phyloP scores from a whole-genome alignment of 352 stramenopile species.

The Aphanomyces astaci region DNA sequence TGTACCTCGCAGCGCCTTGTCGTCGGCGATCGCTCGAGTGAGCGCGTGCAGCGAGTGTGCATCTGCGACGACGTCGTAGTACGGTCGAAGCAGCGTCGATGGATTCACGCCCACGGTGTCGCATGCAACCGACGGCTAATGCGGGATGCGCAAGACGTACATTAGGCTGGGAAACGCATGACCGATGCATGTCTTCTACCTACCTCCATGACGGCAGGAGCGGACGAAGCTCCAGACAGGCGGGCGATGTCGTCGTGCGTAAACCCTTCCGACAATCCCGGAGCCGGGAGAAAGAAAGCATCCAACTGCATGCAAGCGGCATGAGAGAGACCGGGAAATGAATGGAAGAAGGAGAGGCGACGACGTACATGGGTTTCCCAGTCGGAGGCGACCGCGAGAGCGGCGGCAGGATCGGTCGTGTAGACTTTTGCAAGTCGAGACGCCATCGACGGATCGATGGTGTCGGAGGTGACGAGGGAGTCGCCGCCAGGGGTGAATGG shows the following conservation, averaged over 20 bases:
- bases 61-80: constrained; percentile 56
- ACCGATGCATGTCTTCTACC: not conserved
- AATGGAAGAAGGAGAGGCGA: constrained; percentile 29
- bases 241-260: constrained; percentile 36
- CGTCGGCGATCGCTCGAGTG: constrained; percentile 45
- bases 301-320: constrained; percentile 28
- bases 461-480: constrained; percentile 32
- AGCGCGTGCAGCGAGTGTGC: constrained; percentile 43
- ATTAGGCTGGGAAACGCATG: not conserved
- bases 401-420: constrained; percentile 16
- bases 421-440: not conserved
- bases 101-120: constrained; percentile 52
- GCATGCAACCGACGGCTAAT: constrained; percentile 16
- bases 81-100: constrained; percentile 44
- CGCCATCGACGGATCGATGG: constrained; percentile 20
- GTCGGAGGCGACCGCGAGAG: constrained; percentile 25
- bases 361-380: constrained; percentile 34
- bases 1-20: constrained; percentile 34
- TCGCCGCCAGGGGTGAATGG: constrained; percentile 59
- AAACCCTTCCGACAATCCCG: constrained; percentile 47
- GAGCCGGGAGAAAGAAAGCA: constrained; percentile 41
- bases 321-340: constrained; percentile 4
- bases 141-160: too few relatives aligned
- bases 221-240: not conserved
- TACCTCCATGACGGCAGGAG: not conserved